phyloP scores from a whole-genome alignment of 2,329 filamentous ascomycete genomes.

The Colletotrichum sp. region DNA sequence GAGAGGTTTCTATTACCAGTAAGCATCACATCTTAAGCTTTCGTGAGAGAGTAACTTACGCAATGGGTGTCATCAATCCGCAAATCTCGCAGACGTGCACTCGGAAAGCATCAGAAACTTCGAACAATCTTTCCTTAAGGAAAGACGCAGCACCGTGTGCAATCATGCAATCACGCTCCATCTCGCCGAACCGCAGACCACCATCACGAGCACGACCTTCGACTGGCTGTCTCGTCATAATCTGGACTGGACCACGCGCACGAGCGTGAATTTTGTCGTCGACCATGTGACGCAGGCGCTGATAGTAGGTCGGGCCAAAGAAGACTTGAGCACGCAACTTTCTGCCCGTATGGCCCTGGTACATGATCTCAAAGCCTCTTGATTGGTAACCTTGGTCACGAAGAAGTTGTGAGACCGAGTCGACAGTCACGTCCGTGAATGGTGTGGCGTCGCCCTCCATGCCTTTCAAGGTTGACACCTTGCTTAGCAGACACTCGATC shows the following conservation, averaged over 20 bases:
- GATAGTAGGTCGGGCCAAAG: slow-evolving; percentile 97
- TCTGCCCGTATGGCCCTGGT: slow-evolving; percentile 94
- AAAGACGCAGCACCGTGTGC: slow-evolving; percentile 97
- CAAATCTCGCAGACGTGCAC: slow-evolving; percentile 99
- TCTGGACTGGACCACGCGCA: slow-evolving; percentile 94
- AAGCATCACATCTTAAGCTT: slow-evolving; percentile 29
- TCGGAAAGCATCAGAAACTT: slow-evolving; percentile 96
- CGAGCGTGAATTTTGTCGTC: slow-evolving; percentile 99
- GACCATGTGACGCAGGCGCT: slow-evolving; percentile 98
- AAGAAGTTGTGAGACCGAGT: slow-evolving; percentile 86
- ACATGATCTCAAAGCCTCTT: slow-evolving; percentile 97
- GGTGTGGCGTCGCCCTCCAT: slow-evolving; percentile 97
- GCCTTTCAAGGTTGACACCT: slow-evolving; percentile 91
- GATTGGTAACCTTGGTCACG: slow-evolving; percentile 94
- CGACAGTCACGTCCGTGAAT: slow-evolving; percentile 97
- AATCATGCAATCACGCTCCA: slow-evolving; percentile 99
- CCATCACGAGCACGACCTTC: slow-evolving; percentile 98
- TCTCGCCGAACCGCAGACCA: slow-evolving; percentile 99
- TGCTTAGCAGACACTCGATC: slow-evolving; percentile 97
- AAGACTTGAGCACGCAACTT: slow-evolving; percentile 96
- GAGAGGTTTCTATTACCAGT: slow-evolving; percentile 76
- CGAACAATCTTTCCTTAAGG: slow-evolving; percentile 95
- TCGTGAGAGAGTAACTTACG: slow-evolving; percentile 67
- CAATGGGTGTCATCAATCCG: slow-evolving; percentile 97
- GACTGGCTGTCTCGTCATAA: slow-evolving; percentile 94